Conservation (phyloP, 108 stramenopile species). For the Mayamaea pseudoterrestris region DNA sequence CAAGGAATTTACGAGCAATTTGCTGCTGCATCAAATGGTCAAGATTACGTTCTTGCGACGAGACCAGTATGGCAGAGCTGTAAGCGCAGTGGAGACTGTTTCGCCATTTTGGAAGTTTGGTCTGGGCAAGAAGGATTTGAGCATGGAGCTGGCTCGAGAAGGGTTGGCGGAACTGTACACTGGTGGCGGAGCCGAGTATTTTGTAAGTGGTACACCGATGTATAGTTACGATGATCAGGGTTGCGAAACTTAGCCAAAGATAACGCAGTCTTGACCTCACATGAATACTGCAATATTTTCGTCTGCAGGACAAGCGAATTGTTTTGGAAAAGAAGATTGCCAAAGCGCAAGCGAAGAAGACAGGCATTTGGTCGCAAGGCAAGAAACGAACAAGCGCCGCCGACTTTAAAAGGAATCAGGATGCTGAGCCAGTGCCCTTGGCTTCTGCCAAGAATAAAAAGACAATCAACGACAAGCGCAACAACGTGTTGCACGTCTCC, state of each 20-base stretch:
- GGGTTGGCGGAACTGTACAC: slow-evolving; percentile 42
- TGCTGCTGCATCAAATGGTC: slow-evolving; percentile 8
- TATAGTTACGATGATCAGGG: too few relatives aligned
- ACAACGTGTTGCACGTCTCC: neutral
- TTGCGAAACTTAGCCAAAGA: too few relatives aligned
- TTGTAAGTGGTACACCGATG: too few relatives aligned
- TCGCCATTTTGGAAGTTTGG: slow-evolving; percentile 8
- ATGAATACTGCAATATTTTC: too few relatives aligned
- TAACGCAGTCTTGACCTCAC: too few relatives aligned
- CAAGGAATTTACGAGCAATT: slow-evolving; percentile 16
- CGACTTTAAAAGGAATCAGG: slow-evolving; percentile 22
- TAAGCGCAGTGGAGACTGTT: slow-evolving; percentile 21
- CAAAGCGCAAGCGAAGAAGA: slow-evolving; percentile 12
- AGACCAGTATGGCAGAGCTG: slow-evolving; percentile 41
- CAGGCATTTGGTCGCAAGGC: slow-evolving; percentile 28
- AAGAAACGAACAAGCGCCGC: slow-evolving; percentile 30
- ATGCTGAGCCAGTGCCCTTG: neutral
- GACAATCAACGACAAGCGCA: neutral
- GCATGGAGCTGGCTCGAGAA: slow-evolving; percentile 18
- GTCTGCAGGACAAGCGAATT: slow-evolving; percentile 10
- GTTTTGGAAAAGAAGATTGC: slow-evolving; percentile 20
- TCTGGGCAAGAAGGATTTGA: slow-evolving; percentile 17
- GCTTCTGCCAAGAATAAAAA: neutral
- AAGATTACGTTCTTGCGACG: slow-evolving; percentile 2
- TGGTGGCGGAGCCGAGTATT: slow-evolving; percentile 38